Conservation (phyloP, 140 eudicot species). For the Bidens hawaiensis region DNA sequence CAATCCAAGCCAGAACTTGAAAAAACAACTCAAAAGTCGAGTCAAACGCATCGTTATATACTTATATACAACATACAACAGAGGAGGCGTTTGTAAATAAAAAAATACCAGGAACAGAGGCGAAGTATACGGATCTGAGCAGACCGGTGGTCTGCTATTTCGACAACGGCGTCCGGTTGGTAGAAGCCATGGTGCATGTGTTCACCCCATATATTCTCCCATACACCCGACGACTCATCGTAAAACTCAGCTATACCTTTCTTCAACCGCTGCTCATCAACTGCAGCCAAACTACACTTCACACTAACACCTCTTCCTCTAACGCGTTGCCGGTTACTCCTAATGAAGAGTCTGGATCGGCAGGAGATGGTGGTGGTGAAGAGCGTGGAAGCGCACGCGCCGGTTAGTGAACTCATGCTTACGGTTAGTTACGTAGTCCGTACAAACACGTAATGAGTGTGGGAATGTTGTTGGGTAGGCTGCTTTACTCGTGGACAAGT, state of each 20-base stretch:
- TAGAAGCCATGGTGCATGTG: constrained; percentile 99
- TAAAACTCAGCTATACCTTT: constrained; percentile 88
- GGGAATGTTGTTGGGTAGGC: neutral
- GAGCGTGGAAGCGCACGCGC: constrained; percentile 25
- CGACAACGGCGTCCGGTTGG: constrained; percentile 39
- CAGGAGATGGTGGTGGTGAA: constrained; percentile 10
- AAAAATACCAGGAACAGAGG: constrained; percentile 57
- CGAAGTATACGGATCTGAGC: constrained; percentile 96
- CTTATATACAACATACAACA: no score
- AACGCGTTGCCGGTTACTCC: neutral
- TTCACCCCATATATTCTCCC: constrained; percentile 99
- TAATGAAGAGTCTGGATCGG: constrained; percentile 11
- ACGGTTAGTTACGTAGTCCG: constrained; percentile 6
- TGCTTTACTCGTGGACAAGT: neutral
- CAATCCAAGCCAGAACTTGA: no score
- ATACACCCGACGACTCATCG: constrained; percentile 79
- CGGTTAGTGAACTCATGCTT: constrained; percentile 17
- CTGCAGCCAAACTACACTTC: constrained; percentile 1
- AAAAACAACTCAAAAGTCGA: no score
- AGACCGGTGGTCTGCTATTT: constrained; percentile 59
- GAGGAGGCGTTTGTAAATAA: neutral
- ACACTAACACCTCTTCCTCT: constrained; percentile 17
- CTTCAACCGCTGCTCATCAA: constrained; percentile 39
- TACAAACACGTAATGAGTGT: constrained; percentile 8
- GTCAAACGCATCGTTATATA: no score